Percentiles rank a stretch among this genome's conserved stretches.
Evolutionary conservation across 73 alveolate species (phyloP).

Genomic region (Symbiodinium natans): DNA sequence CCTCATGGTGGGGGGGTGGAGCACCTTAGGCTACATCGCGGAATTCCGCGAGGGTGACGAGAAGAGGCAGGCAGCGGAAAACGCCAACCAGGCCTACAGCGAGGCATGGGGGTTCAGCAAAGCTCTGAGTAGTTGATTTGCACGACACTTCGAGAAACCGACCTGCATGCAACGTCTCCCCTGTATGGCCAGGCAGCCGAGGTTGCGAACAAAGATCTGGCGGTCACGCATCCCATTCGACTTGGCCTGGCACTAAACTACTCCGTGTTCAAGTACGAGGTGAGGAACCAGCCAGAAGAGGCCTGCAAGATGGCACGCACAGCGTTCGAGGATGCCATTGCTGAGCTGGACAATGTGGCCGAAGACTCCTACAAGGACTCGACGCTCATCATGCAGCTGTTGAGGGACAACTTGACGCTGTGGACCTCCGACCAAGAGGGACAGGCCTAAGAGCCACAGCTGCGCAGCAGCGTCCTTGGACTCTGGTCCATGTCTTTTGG

Average conservation of each 20-base stretch:
- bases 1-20: background rate
- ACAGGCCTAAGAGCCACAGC: background rate
- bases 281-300: conserved; percentile 94
- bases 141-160: too few relatives aligned
- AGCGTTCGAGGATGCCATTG: conserved; percentile 96
- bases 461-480: too few relatives aligned
- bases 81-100: conserved; percentile 95
- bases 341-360: conserved; percentile 95
- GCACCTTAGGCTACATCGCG: conserved; percentile 11
- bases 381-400: conserved; percentile 95
- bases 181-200: background rate
- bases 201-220: conserved; percentile 82
- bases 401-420: conserved; percentile 95
- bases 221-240: conserved; percentile 95
- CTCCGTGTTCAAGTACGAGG: conserved; percentile 96
- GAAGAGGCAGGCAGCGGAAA: conserved; percentile 80
- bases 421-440: conserved; percentile 96
- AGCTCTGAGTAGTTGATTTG: too few relatives aligned
- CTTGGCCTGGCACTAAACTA: conserved; percentile 96
- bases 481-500: too few relatives aligned
- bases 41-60: conserved; percentile 58
- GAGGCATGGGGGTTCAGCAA: conserved; percentile 88
- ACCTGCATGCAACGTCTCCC: background rate
- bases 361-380: conserved; percentile 97
- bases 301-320: conserved; percentile 96